Base-by-base conservation (phyloP, 768 basidiomycete species). In the Favolaschia claudopus region DNA sequence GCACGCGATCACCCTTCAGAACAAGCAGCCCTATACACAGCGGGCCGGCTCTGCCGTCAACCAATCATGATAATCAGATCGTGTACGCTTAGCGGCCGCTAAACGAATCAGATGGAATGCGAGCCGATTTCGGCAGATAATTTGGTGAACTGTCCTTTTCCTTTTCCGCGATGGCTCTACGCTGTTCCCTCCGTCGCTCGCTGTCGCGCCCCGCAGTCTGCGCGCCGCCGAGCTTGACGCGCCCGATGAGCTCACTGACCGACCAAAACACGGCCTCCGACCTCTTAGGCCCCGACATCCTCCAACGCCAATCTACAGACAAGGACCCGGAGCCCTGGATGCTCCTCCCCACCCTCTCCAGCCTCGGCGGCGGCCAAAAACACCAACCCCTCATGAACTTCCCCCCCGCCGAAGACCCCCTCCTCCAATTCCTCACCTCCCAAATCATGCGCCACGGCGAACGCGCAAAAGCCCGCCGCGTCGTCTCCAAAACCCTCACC, bases 371-470 rank as follows among this genome's bases (percentile, higher is more conserved):
- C 56, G 52, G 60, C 6, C n/a, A 8, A 17, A 50, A n/a, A 53
- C 29, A 36, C 50, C 33, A 63, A 40, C 58, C 64, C 3, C 59
- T 75, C 52, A 78, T 82, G 63, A 80, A 87, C 65, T 84, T 93
- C 19, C 91, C 92, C 4, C 90, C 91, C n/a, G 79, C 82, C 1
- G 81, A 85, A 48, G 91, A 93, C 70, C 93, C 92, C 1, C 78
- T 93, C 4, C 84, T 93, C 6, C 78, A 84, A 58, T 87, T 88
- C 66, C 70, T 94, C 48, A 78, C 91, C 3, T 85, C 85, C 17
- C 72, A 77, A 52, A 75, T 93, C 43, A 88, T 88, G 78, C 69
- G 69, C 33, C 74, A 89, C 69, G 93, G 93, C 29, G 80, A 86
- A 54, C 84, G 88, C 55, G 80, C 89, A 9, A 77, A 79, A 20